Base-by-base conservation (phyloP, 768 basidiomycete genomes). In the Termitomyces sp. region DNA sequence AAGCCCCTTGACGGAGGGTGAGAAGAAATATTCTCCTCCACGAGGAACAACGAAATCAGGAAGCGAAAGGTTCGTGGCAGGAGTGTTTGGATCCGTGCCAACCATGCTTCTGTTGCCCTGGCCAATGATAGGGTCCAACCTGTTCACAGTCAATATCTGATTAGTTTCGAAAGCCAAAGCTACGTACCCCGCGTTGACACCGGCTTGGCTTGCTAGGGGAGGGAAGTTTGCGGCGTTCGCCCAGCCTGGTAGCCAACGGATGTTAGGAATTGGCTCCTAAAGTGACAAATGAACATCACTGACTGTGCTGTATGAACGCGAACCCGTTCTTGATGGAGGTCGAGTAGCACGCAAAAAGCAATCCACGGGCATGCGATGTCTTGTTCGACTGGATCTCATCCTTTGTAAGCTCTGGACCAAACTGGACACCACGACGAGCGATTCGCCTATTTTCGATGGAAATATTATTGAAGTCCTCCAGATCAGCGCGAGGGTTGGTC, bases 21-120 rank as follows among this genome's bases (percentile, higher is more conserved):
- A 70, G 69, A 83, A 84, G 69, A 83, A 84, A 66, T 83, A 83
- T 64, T 81, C 83, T 58, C 83, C 81, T 44, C 83, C 80, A 24
- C 78, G 75, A 46, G 83, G 73, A 38, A 76, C 66, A 51, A 84
- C 73, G 61, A 79, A 82, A 33, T 70, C 69, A 8, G 74, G 75
- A 57, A 76, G 72, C 18, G 70, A 62, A 56, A 75, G 69, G 50
- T 68, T 66, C n/a, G 62, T 64, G 54, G 71, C 33, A 15, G 74
- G 65, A 53, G 67, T 60, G 51, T 76, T 74, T 15, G 76, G 77
- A 63, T 79, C 72, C 13, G 69, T 66, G 24, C 74, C 75, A 55
- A 65, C 65, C 57, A 75, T 60, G 36, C 63, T 53, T 38, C 74
- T 64, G 42, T 33, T 55, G 24, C 67, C 68, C 63, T 74, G 74